Evolutionary conservation across 2,329 filamentous ascomycete genomes (phyloP), one percentile per base, ranked within the genome.

Genomic region (Seiridium cupressi): DNA sequence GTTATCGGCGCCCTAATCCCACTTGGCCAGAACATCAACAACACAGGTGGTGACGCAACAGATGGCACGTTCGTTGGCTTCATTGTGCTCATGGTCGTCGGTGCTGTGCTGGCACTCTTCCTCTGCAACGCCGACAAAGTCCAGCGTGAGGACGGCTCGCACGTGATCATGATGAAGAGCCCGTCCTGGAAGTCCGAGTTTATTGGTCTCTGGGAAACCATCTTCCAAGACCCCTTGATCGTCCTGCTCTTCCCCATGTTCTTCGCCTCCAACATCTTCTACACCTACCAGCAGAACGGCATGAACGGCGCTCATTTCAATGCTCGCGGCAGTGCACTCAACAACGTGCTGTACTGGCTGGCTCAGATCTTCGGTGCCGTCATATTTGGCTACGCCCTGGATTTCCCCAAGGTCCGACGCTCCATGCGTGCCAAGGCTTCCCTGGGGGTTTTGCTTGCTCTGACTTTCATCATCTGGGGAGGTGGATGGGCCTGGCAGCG

Each of bases 1-100:
- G 93, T 97, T 62, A 92, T 97, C 73, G 93, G 93, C 63, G 87
- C 89, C 69, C 76, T 89, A 68, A 90, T 92, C 62, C 89, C 89
- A n/a, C 83, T 92, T 4, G 89, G 83, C 63, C 83, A 91, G 74
- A 91, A 91, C 76, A 83, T 91, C 70, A 74, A 91, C 76, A 82
- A 79, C 61, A 81, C 73, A 11, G 76, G 46, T 42, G 69, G 70
- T 51, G 76, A 75, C 11, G 85, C 88, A 51, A 82, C 72, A 46
- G 87, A 91, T 68, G 89, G 89, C 51, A 92, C 90, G 26, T 93
- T 92, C 67, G 84, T 91, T 61, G 90, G 86, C 49, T 92, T 93
- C 77, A 84, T 92, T 65, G 78, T 92, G 49, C 82, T 93, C 63
- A 92, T 90, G 76, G 79, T 89, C 44, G 63, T 82, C 35, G 90